Evolutionary conservation across 2,329 filamentous ascomycete species (phyloP), one percentile per base, ranked within the genome.

Genomic region (Hansfordia pulvinata): DNA sequence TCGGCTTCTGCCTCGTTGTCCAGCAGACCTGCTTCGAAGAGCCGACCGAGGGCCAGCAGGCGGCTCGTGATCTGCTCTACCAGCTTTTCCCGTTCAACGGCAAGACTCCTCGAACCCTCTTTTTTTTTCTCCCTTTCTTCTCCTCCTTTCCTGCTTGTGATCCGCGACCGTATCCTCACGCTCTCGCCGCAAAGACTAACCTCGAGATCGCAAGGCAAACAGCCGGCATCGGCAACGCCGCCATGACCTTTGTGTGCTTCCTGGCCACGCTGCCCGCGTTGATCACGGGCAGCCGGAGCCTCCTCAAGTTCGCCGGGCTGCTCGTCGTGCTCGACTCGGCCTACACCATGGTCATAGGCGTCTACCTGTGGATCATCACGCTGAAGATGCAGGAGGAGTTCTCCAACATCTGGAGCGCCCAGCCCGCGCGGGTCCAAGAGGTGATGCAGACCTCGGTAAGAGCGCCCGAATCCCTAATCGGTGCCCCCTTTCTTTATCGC

Each of bases 331-430:
- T 71, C 21, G 73, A 66, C 44, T 66, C 58, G 2, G 30, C 79
- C 27, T 77, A 79, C 50, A 79, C 69, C 12, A 52, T 83, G 43
- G 53, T 68, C 30, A 54, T 83, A 19, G 78, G 78, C 23, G 53
- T 82, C 25, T 62, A 64, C 35, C 59, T 83, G 35, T 84, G 78
- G 82, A 68, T 84, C 43, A 58, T 75, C 41, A 88, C 82, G 3
- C 56, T 90, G 38, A 65, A 62, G 40, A 76, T 76, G 23, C 69
- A 76, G 43, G 60, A 63, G 19, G 68, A 69, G 34, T 69, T 86
- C 32, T 57, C 52, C 30, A 45, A 53, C 2, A 59, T 78, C 27
- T 90, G 78, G 68, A 54, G 58, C 14, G 44, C 53, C 5, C 71
- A 81, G 49, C 44, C 64, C 3, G 42, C 62, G 1, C 38, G 52